Evolutionary conservation across 345 rosid species (phyloP).

Genomic region (Diplotaxis tenuifolia): DNA sequence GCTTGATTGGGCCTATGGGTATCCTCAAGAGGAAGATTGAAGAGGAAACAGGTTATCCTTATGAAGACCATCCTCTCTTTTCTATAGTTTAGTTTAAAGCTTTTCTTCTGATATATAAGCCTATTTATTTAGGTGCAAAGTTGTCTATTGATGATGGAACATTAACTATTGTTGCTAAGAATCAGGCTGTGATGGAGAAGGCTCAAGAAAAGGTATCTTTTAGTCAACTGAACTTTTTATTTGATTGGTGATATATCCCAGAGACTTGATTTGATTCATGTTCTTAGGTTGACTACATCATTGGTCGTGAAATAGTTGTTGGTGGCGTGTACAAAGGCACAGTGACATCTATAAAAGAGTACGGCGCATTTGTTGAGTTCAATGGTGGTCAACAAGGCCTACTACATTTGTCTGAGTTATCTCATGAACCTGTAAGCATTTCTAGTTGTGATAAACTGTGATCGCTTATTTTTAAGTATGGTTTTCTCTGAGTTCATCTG

Average conservation of each 20-base stretch:
- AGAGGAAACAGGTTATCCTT: conserved; percentile 84
- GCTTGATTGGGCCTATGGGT: conserved; percentile 85
- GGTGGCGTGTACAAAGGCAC: conserved; percentile 87
- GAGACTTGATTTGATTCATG: conserved; percentile 21
- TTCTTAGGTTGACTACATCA: conserved; percentile 66
- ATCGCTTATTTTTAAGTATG: not conserved
- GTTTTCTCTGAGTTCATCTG: not conserved
- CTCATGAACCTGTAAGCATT: conserved; percentile 78
- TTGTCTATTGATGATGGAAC: conserved; percentile 75
- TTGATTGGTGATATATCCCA: not conserved
- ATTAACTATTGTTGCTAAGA: conserved; percentile 80
- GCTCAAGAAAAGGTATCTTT: conserved; percentile 73
- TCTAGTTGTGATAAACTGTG: not conserved
- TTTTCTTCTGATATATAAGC: conserved; percentile 3
- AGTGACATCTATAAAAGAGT: conserved; percentile 86
- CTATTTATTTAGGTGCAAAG: conserved; percentile 58
- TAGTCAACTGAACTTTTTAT: conserved; percentile 6
- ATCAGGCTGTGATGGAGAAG: conserved; percentile 69
- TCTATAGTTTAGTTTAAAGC: not conserved
- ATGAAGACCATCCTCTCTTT: not conserved
- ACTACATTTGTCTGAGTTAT: conserved; percentile 89
- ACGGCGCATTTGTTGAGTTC: conserved; percentile 96
- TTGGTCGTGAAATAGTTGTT: conserved; percentile 86
- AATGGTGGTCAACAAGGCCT: conserved; percentile 95
- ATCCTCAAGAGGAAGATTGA: conserved; percentile 78